A percentile compares a stretch with the other conserved stretches of the same genome.
These are phyloP conservation scores for Pseudogymnoascus sp. DNA, from an alignment of 2,329 filamentous ascomycete genomes.

Conservation along the genomic window DNA sequence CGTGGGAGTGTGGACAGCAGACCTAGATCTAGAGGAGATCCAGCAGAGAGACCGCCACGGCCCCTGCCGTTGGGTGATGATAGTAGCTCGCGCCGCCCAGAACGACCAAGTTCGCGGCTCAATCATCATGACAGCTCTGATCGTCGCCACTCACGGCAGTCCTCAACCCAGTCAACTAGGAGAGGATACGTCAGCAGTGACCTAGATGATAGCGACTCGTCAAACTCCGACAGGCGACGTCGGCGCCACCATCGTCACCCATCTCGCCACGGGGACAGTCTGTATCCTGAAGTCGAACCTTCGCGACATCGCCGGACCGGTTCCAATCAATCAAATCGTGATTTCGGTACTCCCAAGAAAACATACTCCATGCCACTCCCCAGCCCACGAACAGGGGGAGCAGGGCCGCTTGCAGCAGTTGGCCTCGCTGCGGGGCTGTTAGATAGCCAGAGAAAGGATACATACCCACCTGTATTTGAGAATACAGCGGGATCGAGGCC, in stretches of 20 bases:
- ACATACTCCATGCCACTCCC: not conserved
- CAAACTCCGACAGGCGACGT: slow-evolving; percentile 22
- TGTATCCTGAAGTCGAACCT: slow-evolving; percentile 16
- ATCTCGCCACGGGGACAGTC: slow-evolving; percentile 11
- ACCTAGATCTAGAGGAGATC: slow-evolving; percentile 16
- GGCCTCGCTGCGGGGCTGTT: not conserved
- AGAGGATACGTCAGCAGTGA: slow-evolving; percentile 15
- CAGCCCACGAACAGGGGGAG: not conserved
- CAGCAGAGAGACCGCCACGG: slow-evolving; percentile 21
- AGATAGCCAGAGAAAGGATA: slow-evolving; percentile 19
- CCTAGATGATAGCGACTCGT: slow-evolving; percentile 24
- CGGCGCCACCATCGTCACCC: slow-evolving; percentile 12
- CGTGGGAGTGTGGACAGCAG: slow-evolving; percentile 18
- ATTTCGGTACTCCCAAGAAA: slow-evolving; percentile 1
- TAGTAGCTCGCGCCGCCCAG: slow-evolving; percentile 15
- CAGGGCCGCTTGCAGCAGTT: not conserved
- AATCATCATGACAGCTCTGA: slow-evolving; percentile 15
- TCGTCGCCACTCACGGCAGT: slow-evolving; percentile 19
- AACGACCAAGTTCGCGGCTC: slow-evolving; percentile 16
- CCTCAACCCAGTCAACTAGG: slow-evolving; percentile 17
- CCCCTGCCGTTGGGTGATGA: slow-evolving; percentile 23
- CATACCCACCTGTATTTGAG: slow-evolving; percentile 18
- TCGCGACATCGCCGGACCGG: slow-evolving; percentile 15
- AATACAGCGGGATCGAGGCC: slow-evolving; percentile 18
- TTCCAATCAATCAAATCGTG: not conserved